Evolutionary conservation across 163 green algal genomes (phyloP).

Genomic region (Picocystis sp.): DNA sequence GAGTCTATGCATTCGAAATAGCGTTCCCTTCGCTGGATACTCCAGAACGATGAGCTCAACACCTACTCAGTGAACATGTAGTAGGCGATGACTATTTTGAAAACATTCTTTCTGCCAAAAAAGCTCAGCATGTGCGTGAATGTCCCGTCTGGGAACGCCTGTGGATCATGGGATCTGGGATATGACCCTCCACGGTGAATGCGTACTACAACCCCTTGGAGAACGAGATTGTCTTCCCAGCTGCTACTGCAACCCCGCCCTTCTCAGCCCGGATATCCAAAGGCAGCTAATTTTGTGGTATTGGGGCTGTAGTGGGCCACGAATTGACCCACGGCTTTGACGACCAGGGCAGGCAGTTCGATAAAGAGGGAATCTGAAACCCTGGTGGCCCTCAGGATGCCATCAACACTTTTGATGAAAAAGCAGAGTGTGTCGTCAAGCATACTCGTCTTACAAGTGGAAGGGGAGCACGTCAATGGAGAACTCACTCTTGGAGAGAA

Average conservation of each 20-base stretch:
- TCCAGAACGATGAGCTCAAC: no score
- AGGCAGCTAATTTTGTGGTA: slow-evolving; percentile 12
- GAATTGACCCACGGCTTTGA: slow-evolving; percentile 12
- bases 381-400: slow-evolving; percentile 10
- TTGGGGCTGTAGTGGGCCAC: slow-evolving; percentile 12
- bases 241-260: slow-evolving; percentile 13
- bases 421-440: slow-evolving; percentile 6
- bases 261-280: slow-evolving; percentile 4
- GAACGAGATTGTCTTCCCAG: slow-evolving; percentile 20
- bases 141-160: background rate
- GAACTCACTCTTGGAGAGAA: slow-evolving; percentile 15
- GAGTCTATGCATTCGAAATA: no score
- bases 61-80: no score
- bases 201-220: slow-evolving; percentile 12
- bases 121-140: no score
- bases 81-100: no score
- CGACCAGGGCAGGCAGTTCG: slow-evolving; percentile 4
- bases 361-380: slow-evolving; percentile 6
- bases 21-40: no score
- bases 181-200: slow-evolving; percentile 16
- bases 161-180: slow-evolving; percentile 8
- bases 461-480: slow-evolving; percentile 10
- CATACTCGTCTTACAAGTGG: slow-evolving; percentile 4
- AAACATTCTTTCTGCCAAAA: no score
- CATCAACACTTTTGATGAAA: slow-evolving; percentile 5